Conservation (phyloP, 1,139 yeast species). For the Taphrina populina region DNA sequence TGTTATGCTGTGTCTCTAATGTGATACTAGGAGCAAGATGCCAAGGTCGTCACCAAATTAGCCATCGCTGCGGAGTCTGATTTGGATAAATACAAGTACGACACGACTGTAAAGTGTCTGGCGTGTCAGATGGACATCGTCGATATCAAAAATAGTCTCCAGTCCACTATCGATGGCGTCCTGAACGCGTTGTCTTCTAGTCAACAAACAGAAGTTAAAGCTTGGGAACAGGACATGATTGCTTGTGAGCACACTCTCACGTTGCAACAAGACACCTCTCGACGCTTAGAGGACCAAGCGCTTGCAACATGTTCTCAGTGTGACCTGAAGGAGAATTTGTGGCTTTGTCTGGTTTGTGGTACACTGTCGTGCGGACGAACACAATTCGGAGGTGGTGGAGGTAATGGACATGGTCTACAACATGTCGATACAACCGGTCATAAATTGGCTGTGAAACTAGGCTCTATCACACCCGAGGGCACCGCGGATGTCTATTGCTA, state of each 20-base stretch:
- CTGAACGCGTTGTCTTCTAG: conserved; percentile 65
- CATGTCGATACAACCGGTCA: conserved; percentile 65
- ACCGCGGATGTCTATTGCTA: conserved; percentile 84
- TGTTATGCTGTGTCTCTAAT: no score
- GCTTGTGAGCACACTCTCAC: conserved; percentile 74
- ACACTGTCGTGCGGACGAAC: conserved; percentile 86
- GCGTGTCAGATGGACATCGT: conserved; percentile 40
- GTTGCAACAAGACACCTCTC: conserved; percentile 48
- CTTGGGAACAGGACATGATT: conserved; percentile 86
- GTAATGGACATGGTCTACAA: conserved; percentile 81
- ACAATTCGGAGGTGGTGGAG: conserved; percentile 84
- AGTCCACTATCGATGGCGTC: conserved; percentile 52
- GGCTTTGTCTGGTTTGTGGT: conserved; percentile 93
- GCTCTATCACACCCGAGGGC: conserved; percentile 71
- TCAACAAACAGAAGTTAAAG: conserved; percentile 68
- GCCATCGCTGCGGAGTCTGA: conserved; percentile 71
- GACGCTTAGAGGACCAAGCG: conserved; percentile 38
- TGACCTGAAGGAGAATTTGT: conserved; percentile 70
- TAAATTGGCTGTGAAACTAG: conserved; percentile 83
- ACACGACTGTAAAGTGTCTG: conserved; percentile 52
- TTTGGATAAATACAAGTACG: conserved; percentile 62
- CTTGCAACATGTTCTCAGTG: conserved; percentile 61
- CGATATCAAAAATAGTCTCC: conserved; percentile 36
- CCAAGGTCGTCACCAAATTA: no score
- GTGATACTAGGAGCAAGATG: no score